These are phyloP conservation scores for Periconia digitata DNA, from an alignment of 2,329 filamentous ascomycete species.

Conservation along the genomic window DNA sequence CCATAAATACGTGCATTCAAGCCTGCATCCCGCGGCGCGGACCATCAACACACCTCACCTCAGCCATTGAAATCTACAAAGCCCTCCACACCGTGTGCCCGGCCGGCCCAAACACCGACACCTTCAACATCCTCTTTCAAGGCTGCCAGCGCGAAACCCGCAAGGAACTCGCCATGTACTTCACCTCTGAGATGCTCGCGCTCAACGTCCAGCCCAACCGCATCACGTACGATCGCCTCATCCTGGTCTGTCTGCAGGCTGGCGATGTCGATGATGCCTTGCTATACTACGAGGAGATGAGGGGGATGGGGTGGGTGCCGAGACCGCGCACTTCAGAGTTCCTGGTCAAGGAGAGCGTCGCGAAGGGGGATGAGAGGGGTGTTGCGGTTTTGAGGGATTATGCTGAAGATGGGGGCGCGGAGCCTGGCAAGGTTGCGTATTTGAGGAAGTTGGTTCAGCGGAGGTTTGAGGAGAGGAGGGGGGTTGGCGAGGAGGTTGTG, in stretches of 20 bases:
- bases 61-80: slow-evolving; percentile 64
- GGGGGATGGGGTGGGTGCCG: slow-evolving; percentile 22
- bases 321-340: slow-evolving; percentile 36
- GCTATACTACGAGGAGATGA: slow-evolving; percentile 55
- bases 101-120: slow-evolving; percentile 51
- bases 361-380: slow-evolving; percentile 33
- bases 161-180: slow-evolving; percentile 61
- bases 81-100: slow-evolving; percentile 56
- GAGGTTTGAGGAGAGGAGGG: slow-evolving; percentile 5
- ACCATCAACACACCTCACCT: slow-evolving; percentile 45
- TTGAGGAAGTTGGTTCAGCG: slow-evolving; percentile 1
- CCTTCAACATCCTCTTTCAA: slow-evolving; percentile 63
- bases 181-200: slow-evolving; percentile 63
- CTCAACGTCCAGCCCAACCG: slow-evolving; percentile 56
- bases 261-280: slow-evolving; percentile 50
- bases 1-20: slow-evolving; percentile 57
- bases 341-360: slow-evolving; percentile 28
- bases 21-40: slow-evolving; percentile 47
- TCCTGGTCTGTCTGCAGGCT: slow-evolving; percentile 55
- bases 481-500: background rate
- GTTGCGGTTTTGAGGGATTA: slow-evolving; percentile 29
- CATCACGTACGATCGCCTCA: slow-evolving; percentile 64
- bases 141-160: slow-evolving; percentile 48
- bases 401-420: background rate
- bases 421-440: background rate